Evolutionary conservation across 371 early-diverging fungal genomes (phyloP).

Genomic region (Neoconidiobolus thromboides): DNA sequence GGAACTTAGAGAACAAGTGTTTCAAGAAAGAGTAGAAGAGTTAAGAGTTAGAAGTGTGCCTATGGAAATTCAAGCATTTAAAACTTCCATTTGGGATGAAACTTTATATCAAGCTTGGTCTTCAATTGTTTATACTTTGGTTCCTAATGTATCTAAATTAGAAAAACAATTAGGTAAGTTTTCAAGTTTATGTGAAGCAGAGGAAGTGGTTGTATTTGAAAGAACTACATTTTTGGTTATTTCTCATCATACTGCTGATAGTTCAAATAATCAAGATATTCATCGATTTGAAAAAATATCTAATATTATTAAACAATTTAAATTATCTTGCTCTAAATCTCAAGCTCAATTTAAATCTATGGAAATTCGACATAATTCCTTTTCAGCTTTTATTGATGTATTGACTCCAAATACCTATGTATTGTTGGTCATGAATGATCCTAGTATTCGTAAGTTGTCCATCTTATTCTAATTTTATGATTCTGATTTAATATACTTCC

Average conservation of each 20-base stretch:
- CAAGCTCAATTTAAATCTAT: constrained; percentile 76
- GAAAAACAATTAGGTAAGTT: constrained; percentile 63
- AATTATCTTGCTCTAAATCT: constrained; percentile 59
- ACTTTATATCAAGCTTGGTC: constrained; percentile 94
- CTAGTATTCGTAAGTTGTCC: constrained; percentile 61
- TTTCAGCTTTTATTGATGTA: constrained; percentile 76
- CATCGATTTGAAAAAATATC: constrained; percentile 84
- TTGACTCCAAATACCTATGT: constrained; percentile 87
- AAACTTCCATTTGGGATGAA: constrained; percentile 92
- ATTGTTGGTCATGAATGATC: constrained; percentile 79
- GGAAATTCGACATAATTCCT: constrained; percentile 64
- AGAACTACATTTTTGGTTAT: constrained; percentile 86
- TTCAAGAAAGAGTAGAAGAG: constrained; percentile 44
- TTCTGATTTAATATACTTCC: too few relatives aligned
- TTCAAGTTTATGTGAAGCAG: constrained; percentile 65
- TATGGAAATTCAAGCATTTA: constrained; percentile 50
- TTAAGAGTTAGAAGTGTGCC: constrained; percentile 50
- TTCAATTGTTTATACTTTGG: constrained; percentile 78
- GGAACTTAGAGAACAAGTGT: constrained; percentile 48
- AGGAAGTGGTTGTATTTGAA: constrained; percentile 89
- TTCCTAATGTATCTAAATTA: constrained; percentile 72
- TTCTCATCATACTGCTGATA: constrained; percentile 34
- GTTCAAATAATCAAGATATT: constrained; percentile 24
- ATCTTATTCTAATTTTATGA: background rate
- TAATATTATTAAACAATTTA: constrained; percentile 87